Evolutionary conservation across 371 early-diverging fungal species (phyloP), one percentile per base, ranked within the genome.

Genomic region (Rhizopus arrhizus): DNA sequence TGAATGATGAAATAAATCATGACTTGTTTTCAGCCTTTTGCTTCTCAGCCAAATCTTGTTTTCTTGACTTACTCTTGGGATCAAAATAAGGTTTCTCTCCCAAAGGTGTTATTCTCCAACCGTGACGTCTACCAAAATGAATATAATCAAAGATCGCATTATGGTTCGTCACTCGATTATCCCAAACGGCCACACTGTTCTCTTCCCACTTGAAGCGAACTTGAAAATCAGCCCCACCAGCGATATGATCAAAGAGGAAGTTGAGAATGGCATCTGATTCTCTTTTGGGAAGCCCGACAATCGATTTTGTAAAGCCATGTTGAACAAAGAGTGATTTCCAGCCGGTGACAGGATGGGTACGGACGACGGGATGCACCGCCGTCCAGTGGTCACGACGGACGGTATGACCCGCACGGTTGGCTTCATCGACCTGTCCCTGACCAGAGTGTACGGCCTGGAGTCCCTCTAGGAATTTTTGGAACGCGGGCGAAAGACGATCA

Each of bases 271-370:
- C 65, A 52, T 83, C 83, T 34, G 84, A 83, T 59, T 88, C 89
- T 34, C 71, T 64, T 28, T 71, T 69, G 10, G 73, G 61, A 10
- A 89, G 64, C 15, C 77, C 79, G n/a, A 79, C 75, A 65, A 89
- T 88, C 31, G 68, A 68, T 8, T 76, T 72, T 5, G 87, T 86
- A 63, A 88, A 88, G 36, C 69, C 83, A n/a, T 76, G 76, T 70
- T 86, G 86, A 51, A 85, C 82, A 59, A 62, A 89, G 43, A 89
- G 64, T n/a, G 84, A 56, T 63, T 87, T 88, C 85, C 85, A 85
- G 35, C 86, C 84, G 7, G 89, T 88, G 43, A 89, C 83, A 35
- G 89, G 89, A 64, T 89, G 85, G 12, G 87, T 87, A 53, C 89
- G 82, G 45, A 89, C 57, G 5, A 87, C 62, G 9, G 88, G 89